These are phyloP conservation scores for Aulographum hederae DNA, from an alignment of 2,329 filamentous ascomycete species.

Conservation along the genomic window DNA sequence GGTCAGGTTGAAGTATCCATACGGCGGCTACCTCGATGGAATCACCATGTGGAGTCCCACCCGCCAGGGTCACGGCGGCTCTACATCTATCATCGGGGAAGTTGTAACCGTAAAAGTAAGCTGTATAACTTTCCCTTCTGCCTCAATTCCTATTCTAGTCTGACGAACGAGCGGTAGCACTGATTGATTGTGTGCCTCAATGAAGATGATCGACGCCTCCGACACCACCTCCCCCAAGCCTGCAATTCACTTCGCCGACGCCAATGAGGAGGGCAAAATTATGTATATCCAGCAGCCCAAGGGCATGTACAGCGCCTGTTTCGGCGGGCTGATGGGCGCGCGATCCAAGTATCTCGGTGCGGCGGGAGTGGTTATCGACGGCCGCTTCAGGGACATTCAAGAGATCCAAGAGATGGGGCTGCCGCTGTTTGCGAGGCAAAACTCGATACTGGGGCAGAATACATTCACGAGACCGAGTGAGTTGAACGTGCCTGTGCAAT, in stretches of 20 bases:
- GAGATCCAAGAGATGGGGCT: slow-evolving; percentile 12
- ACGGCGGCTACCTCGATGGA: slow-evolving; percentile 17
- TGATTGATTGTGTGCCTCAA: too few relatives aligned
- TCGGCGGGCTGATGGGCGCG: slow-evolving; percentile 21
- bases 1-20: slow-evolving; percentile 14
- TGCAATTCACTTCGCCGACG: slow-evolving; percentile 17
- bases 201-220: slow-evolving; percentile 14
- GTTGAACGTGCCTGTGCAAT: slow-evolving; percentile 16
- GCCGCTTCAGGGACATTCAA: slow-evolving; percentile 17
- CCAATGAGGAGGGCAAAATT: slow-evolving; percentile 15
- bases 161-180: too few relatives aligned
- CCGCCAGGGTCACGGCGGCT: too few relatives aligned
- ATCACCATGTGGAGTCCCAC: slow-evolving; percentile 12
- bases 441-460: slow-evolving; percentile 16
- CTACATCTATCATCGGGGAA: too few relatives aligned
- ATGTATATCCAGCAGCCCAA: slow-evolving; percentile 20
- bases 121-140: too few relatives aligned
- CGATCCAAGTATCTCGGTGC: slow-evolving; percentile 16
- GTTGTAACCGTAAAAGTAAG: too few relatives aligned
- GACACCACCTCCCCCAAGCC: slow-evolving; percentile 15
- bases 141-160: too few relatives aligned
- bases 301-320: slow-evolving; percentile 16
- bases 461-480: slow-evolving; percentile 17
- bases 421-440: slow-evolving; percentile 15
- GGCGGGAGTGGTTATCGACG: slow-evolving; percentile 20